phyloP scores from a whole-genome alignment of 2,329 filamentous ascomycete species.

The Colletotrichum shisoi region DNA sequence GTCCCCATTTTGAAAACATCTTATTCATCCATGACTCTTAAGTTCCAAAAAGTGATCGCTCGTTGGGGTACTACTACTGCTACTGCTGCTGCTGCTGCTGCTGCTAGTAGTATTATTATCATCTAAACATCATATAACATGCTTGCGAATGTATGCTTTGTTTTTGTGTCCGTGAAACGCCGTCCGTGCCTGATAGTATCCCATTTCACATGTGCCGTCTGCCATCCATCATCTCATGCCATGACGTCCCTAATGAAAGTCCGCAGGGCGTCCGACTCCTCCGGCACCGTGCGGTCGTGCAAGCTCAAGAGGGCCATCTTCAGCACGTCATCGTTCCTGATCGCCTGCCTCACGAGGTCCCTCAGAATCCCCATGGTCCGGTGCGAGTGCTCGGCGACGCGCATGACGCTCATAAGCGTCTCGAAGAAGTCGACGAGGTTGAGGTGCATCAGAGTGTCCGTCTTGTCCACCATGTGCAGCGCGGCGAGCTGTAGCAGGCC shows the following conservation, averaged over 20 bases:
- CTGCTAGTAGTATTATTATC: not conserved
- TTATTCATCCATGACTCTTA: not conserved
- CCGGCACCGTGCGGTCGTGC: conserved; percentile 59
- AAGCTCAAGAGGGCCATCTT: conserved; percentile 52
- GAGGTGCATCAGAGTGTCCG: conserved; percentile 60
- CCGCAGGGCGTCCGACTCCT: conserved; percentile 59
- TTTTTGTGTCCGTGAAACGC: conserved; percentile 21
- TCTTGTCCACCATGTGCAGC: conserved; percentile 59
- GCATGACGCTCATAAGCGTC: conserved; percentile 58
- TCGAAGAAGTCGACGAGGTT: conserved; percentile 64
- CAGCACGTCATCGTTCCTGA: conserved; percentile 51
- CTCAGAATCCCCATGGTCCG: conserved; percentile 45
- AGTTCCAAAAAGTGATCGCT: not conserved
- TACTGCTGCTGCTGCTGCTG: not conserved
- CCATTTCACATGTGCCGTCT: not conserved
- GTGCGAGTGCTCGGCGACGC: conserved; percentile 50
- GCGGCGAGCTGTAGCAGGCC: conserved; percentile 62
- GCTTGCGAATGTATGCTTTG: not conserved
- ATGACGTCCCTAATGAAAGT: conserved; percentile 56
- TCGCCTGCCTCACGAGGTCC: conserved; percentile 53
- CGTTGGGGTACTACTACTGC: not conserved
- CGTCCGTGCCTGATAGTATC: not conserved
- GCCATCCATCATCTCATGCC: conserved; percentile 38
- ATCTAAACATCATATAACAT: not conserved
- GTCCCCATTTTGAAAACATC: conserved; percentile 33